phyloP scores from a whole-genome alignment of 2,329 filamentous ascomycete genomes.

The Ophiostoma australiae region DNA sequence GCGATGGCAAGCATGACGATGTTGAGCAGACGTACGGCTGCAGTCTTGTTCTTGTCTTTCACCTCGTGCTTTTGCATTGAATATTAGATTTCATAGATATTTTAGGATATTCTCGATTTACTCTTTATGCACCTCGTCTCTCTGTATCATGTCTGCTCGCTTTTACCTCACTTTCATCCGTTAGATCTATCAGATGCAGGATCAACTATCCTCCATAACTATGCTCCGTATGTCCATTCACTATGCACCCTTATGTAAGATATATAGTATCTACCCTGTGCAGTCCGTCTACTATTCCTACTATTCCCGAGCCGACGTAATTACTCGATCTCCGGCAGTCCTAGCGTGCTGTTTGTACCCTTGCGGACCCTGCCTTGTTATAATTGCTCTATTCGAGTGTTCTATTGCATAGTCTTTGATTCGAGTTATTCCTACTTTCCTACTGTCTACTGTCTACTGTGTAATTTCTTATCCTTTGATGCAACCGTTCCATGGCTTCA shows the following conservation, averaged over 20 bases:
- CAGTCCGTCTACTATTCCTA: background rate
- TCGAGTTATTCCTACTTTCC: background rate
- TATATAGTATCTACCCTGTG: background rate
- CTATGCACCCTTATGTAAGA: background rate
- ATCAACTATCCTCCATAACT: background rate
- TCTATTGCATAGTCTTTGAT: background rate
- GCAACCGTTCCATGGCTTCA: conserved; percentile 4
- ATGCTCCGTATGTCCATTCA: background rate
- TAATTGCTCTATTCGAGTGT: too few species aligned
- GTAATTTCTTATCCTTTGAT: background rate
- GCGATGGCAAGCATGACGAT: background rate
- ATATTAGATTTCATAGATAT: too few species aligned
- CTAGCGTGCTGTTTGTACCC: background rate
- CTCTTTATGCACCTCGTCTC: too few species aligned
- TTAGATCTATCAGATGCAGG: background rate
- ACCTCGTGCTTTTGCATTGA: background rate
- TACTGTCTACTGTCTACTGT: background rate
- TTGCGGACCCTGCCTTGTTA: background rate
- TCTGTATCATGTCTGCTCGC: background rate
- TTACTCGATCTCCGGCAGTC: conserved; percentile 10
- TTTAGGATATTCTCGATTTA: too few species aligned
- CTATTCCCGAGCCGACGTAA: conserved; percentile 15
- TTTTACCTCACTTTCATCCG: background rate
- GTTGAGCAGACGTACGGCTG: too few species aligned
- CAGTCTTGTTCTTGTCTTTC: background rate